Conservation (phyloP, 495 filamentous ascomycete genomes). For the Pseudoneurospora amorphoporcata region DNA sequence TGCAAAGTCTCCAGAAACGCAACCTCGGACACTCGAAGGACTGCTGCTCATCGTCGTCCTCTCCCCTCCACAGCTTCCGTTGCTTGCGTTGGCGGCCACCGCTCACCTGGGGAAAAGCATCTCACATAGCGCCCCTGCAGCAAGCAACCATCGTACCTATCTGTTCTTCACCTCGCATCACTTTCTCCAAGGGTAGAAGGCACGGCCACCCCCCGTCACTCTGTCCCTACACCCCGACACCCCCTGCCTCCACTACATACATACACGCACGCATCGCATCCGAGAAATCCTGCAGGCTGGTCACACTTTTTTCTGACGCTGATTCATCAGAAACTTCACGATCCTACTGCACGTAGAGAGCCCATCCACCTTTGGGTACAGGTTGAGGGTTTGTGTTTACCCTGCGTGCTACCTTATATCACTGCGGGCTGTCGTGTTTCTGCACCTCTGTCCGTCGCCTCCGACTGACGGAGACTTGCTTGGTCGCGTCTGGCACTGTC, state of each 20-base stretch:
- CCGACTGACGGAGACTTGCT: not conserved
- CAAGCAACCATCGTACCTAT: conserved; percentile 4
- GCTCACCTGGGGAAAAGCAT: conserved; percentile 10
- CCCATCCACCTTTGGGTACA: conserved; percentile 1
- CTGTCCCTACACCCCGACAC: conserved; percentile 4
- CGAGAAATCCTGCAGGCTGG: conserved; percentile 22
- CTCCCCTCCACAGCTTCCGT: not conserved
- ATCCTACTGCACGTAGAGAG: conserved; percentile 1
- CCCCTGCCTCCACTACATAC: conserved; percentile 10
- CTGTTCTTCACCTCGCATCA: not conserved
- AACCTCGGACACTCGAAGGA: not conserved
- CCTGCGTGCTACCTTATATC: not conserved
- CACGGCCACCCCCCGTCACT: conserved; percentile 1
- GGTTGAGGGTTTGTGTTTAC: not conserved
- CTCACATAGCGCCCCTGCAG: conserved; percentile 1
- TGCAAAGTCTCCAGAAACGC: not conserved
- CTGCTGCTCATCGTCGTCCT: not conserved
- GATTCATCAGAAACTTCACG: conserved; percentile 17
- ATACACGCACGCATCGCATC: conserved; percentile 17
- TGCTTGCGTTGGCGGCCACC: not conserved
- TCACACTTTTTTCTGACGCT: conserved; percentile 22
- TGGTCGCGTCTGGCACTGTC: not conserved
- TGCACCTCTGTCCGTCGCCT: not conserved
- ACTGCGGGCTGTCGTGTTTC: not conserved
- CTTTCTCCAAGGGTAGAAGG: not conserved